These are phyloP conservation scores for Malus domestica DNA, from an alignment of 306 rosid genomes.

Conservation along the genomic window DNA sequence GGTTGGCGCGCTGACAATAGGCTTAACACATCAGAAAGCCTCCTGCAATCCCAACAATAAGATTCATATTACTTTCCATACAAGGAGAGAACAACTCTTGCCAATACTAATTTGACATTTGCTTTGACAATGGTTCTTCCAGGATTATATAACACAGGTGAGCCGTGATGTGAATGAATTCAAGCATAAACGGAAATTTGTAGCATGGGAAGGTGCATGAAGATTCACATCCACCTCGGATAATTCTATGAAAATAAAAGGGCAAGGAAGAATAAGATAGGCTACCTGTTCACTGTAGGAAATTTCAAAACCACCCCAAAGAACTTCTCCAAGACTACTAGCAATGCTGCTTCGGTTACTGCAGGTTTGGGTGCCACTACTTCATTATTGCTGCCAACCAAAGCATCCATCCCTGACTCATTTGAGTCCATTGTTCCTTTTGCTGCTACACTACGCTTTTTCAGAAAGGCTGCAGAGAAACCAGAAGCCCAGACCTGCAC, in stretches of 20 bases:
- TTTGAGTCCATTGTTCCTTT: conserved; percentile 41
- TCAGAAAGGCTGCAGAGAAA: conserved; percentile 91
- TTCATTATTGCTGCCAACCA: conserved; percentile 26
- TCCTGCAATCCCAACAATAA: conserved; percentile 42
- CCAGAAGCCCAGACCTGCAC: conserved; percentile 97
- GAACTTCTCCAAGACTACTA: conserved; percentile 57
- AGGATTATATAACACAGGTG: neutral
- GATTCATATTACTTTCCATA: neutral
- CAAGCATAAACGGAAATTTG: neutral
- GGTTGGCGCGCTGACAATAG: conserved; percentile 73
- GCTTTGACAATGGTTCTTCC: neutral
- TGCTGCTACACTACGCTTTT: conserved; percentile 79
- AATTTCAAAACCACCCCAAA: conserved; percentile 72
- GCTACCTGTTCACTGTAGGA: conserved; percentile 84
- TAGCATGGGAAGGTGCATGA: conserved; percentile 10
- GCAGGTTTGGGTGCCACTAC: conserved; percentile 57
- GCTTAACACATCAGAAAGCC: conserved; percentile 79
- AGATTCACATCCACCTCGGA: conserved; percentile 68
- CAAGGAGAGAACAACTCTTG: neutral
- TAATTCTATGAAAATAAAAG: conserved; percentile 38
- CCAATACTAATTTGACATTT: neutral
- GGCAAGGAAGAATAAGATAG: neutral
- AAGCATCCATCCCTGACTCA: conserved; percentile 37
- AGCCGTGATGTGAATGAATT: too few relatives aligned
- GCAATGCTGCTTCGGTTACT: conserved; percentile 70